Conservation (phyloP, 805 yeast genomes). For the Schizosaccharomyces japonicus region DNA sequence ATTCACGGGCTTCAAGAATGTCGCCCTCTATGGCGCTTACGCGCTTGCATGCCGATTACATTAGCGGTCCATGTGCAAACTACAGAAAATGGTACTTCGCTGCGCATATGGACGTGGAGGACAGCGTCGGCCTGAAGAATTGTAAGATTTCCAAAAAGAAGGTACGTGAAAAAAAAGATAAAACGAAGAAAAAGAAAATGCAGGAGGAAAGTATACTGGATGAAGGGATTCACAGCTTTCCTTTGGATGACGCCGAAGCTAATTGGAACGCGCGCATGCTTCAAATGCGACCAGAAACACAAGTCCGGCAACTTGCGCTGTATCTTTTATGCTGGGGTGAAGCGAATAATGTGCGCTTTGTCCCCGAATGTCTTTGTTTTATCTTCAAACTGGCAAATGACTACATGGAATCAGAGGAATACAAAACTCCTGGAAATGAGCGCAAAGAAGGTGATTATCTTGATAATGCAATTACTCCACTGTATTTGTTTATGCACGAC, state of each 20-base stretch:
- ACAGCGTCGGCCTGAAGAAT: conserved; percentile 32
- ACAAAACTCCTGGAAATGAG: conserved; percentile 42
- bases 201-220: conserved; percentile 10
- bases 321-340: conserved; percentile 54
- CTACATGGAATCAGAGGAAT: conserved; percentile 65
- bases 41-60: conserved; percentile 68
- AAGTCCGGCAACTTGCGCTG: conserved; percentile 40
- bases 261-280: conserved; percentile 52
- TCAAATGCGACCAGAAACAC: conserved; percentile 27
- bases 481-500: conserved; percentile 41
- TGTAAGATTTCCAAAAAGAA: conserved; percentile 31
- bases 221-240: no score
- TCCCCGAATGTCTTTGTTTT: conserved; percentile 73
- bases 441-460: conserved; percentile 36
- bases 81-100: conserved; percentile 83
- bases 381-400: conserved; percentile 86
- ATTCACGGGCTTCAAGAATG: conserved; percentile 67
- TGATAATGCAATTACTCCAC: conserved; percentile 78
- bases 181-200: conserved; percentile 14
- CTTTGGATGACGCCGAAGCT: conserved; percentile 55
- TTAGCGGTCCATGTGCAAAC: conserved; percentile 74
- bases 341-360: conserved; percentile 71
- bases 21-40: conserved; percentile 43
- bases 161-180: conserved; percentile 15
- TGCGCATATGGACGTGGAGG: conserved; percentile 57